A percentile compares a stretch with the other conserved stretches of the same genome.
These are phyloP conservation scores for Trebouxia gelatinosa DNA, from an alignment of 163 green algal genomes.

Conservation along the genomic window DNA sequence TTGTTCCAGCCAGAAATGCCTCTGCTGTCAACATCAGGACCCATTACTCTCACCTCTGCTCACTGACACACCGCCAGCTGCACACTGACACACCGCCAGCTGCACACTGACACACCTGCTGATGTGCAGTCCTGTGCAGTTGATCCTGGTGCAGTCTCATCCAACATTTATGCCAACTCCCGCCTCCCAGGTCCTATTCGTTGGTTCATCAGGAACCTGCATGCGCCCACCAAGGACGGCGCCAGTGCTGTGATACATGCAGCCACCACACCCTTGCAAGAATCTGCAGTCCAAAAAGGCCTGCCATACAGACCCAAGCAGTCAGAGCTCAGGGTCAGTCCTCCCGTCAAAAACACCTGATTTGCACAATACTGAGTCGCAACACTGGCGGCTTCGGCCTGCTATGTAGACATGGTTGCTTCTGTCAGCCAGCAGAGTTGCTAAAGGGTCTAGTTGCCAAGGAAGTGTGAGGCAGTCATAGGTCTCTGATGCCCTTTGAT, in stretches of 20 bases:
- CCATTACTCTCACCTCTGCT: neutral
- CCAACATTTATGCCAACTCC: slow-evolving; percentile 63
- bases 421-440: no score
- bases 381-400: no score
- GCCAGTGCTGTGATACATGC: slow-evolving; percentile 47
- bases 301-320: neutral
- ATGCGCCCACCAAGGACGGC: slow-evolving; percentile 37
- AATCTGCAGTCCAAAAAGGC: no score
- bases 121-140: slow-evolving; percentile 56
- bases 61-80: neutral
- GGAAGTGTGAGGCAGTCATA: neutral
- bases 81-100: neutral
- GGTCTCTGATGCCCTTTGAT: neutral
- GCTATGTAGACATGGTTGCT: no score
- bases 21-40: neutral
- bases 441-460: neutral
- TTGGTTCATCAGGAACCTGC: slow-evolving; percentile 37
- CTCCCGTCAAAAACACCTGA: neutral
- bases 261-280: slow-evolving; percentile 32
- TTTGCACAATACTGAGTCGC: neutral
- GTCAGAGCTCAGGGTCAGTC: neutral
- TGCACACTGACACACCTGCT: neutral
- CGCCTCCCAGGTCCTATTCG: neutral
- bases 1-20: neutral
- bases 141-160: slow-evolving; percentile 71